Evolutionary conservation across 1,284 basidiomycete species (phyloP), one percentile per base, ranked within the genome.

Genomic region (Ceratobasidium sp.): DNA sequence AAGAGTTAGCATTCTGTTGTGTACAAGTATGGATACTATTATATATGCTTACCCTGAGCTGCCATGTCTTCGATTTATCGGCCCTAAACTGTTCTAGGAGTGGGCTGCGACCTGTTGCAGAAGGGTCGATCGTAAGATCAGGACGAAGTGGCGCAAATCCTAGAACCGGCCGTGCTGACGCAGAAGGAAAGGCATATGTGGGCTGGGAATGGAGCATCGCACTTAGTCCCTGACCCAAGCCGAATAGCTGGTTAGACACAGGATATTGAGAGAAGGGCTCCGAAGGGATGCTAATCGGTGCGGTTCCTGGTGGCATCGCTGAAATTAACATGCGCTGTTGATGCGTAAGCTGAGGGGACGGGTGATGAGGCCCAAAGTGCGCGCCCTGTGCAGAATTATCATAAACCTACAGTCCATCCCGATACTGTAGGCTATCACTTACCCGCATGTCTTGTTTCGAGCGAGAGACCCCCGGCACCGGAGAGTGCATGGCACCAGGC

Each of bases 31-130:
- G 36, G 16, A 13, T 50, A 14, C 1, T 41, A 41, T 19, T 25
- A 33, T 2, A 19, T n/a, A 36, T 11, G 74, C 80, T 72, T 74
- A 95, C 94, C 77, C 82, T 80, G 11, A 96, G 80, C 72, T 91
- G 87, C 92, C 93, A 95, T 73, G 86, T 87, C 70, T 86, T 83
- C 36, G 85, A 81, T 77, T 89, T 91, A 79, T 89, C 90, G 42
- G 85, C 83, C 70, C 93, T 84, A 78, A 95, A 97, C 71, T 95
- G 91, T 71, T 95, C 92, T 68, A 97, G 78, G 29, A 91, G 76
- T 21, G 69, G 53, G 29, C 69, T 68, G 23, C 69, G 59, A 36
- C 69, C 62, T 49, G 69, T 62, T 33, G 47, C 56, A 27, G 69
- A 56, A 56, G 62, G 62, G 53, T 67, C 62, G n/a, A 67, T 5